Conservation (phyloP, 345 rosid species). For the Citrus australasica region DNA sequence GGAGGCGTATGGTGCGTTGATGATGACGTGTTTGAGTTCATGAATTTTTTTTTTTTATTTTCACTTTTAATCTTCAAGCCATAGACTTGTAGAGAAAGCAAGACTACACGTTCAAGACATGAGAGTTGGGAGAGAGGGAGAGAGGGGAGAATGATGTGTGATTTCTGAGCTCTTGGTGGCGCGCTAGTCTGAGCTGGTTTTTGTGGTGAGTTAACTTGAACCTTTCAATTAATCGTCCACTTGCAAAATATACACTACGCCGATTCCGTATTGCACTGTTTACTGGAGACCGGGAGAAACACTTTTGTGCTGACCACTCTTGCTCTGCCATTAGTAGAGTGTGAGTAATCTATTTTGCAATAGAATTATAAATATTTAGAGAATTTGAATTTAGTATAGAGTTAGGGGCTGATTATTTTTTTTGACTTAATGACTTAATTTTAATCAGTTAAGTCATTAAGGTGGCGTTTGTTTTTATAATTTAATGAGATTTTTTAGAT, state of each 20-base stretch:
- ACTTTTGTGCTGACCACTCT: too few species aligned
- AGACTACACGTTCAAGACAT: background rate
- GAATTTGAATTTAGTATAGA: too few species aligned
- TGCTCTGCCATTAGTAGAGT: too few species aligned
- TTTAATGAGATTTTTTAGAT: too few species aligned
- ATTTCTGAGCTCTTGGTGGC: slow-evolving; percentile 18
- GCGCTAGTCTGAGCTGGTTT: slow-evolving; percentile 17
- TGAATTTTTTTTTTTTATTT: background rate
- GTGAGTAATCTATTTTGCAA: too few species aligned
- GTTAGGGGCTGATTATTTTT: too few species aligned
- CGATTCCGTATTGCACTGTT: background rate
- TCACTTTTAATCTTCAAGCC: background rate
- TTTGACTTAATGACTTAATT: too few species aligned
- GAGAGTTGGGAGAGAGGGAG: slow-evolving; percentile 1
- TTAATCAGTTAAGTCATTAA: too few species aligned
- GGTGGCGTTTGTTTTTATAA: too few species aligned
- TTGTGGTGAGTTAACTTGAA: slow-evolving; percentile 20
- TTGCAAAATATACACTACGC: slow-evolving; percentile 16
- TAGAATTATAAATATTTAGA: too few species aligned
- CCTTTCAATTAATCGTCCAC: slow-evolving; percentile 51
- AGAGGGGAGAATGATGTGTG: background rate
- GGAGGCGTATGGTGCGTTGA: slow-evolving; percentile 30
- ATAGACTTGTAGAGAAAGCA: background rate
- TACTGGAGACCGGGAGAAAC: too few species aligned
- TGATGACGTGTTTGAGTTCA: slow-evolving; percentile 41